A percentile compares a stretch with the other conserved stretches of the same genome.
phyloP scores from a whole-genome alignment of 805 yeast species.

The Kazachstania kunashirensis region DNA sequence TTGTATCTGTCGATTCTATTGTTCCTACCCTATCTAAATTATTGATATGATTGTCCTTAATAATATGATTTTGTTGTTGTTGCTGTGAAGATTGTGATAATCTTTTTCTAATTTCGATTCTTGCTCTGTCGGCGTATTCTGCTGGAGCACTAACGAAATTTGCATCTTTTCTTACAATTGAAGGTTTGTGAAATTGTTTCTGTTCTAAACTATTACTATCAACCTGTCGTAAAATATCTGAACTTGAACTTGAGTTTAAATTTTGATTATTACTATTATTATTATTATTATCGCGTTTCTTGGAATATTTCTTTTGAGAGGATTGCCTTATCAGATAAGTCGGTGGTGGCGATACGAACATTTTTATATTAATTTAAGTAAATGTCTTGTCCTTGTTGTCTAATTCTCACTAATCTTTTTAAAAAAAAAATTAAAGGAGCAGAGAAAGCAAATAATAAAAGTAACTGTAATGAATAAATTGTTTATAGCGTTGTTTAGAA shows the following conservation, averaged over 20 bases:
- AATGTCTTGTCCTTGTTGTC: too few relatives aligned
- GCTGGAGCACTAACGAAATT: constrained; percentile 29
- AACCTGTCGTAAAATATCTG: constrained; percentile 3
- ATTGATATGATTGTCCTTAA: neutral
- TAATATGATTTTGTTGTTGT: too few relatives aligned
- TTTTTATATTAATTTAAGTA: too few relatives aligned
- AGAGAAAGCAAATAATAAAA: too few relatives aligned
- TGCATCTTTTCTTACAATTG: constrained; percentile 6
- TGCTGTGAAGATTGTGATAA: constrained; percentile 9
- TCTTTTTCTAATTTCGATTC: constrained; percentile 27
- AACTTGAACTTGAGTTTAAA: neutral
- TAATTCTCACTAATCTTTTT: too few relatives aligned
- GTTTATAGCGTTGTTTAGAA: too few relatives aligned
- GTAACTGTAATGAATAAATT: too few relatives aligned
- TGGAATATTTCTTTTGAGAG: constrained; percentile 11
- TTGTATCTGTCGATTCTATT: constrained; percentile 5
- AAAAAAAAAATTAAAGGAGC: too few relatives aligned
- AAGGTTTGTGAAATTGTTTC: constrained; percentile 3
- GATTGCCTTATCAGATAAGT: constrained; percentile 20
- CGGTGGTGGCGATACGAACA: constrained; percentile 30
- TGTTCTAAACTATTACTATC: constrained; percentile 2
- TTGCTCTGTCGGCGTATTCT: constrained; percentile 29
- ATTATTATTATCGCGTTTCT: constrained; percentile 1
- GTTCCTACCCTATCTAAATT: neutral
- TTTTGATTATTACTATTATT: neutral